These are phyloP conservation scores for Fusarium metavorans DNA, from an alignment of 2,329 filamentous ascomycete genomes.

Conservation along the genomic window DNA sequence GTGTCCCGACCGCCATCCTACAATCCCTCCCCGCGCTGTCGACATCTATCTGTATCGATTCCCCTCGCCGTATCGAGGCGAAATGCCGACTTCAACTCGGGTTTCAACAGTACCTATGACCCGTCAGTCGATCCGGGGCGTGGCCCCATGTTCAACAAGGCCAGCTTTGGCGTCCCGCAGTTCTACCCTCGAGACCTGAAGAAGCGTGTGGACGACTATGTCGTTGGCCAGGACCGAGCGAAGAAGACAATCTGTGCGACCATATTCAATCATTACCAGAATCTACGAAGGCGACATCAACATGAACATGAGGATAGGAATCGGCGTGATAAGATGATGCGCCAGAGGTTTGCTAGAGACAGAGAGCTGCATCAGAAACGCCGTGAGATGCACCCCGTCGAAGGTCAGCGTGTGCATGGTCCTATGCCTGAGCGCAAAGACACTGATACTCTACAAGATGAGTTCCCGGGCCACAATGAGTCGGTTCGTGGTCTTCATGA, in stretches of 20 bases:
- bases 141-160: slow-evolving; percentile 70
- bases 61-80: slow-evolving; percentile 52
- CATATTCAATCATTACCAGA: slow-evolving; percentile 97
- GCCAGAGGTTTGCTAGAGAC: slow-evolving; percentile 78
- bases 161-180: slow-evolving; percentile 69
- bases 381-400: slow-evolving; percentile 77
- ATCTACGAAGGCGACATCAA: slow-evolving; percentile 81
- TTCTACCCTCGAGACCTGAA: slow-evolving; percentile 81
- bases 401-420: slow-evolving; percentile 69
- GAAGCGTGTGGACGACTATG: slow-evolving; percentile 92
- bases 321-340: slow-evolving; percentile 72
- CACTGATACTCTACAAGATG: slow-evolving; percentile 61
- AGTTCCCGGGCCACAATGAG: slow-evolving; percentile 65
- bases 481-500: slow-evolving; percentile 58
- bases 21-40: slow-evolving; percentile 21
- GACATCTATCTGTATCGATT: slow-evolving; percentile 42
- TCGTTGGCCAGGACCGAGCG: slow-evolving; percentile 93
- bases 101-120: slow-evolving; percentile 71
- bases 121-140: slow-evolving; percentile 64
- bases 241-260: slow-evolving; percentile 94
- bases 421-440: slow-evolving; percentile 45
- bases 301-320: slow-evolving; percentile 76
- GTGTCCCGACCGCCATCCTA: slow-evolving; percentile 3
- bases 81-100: slow-evolving; percentile 65
- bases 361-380: slow-evolving; percentile 66